Evolutionary conservation across 2,329 filamentous ascomycete genomes (phyloP).

Genomic region (Grosmannia clavigera): DNA sequence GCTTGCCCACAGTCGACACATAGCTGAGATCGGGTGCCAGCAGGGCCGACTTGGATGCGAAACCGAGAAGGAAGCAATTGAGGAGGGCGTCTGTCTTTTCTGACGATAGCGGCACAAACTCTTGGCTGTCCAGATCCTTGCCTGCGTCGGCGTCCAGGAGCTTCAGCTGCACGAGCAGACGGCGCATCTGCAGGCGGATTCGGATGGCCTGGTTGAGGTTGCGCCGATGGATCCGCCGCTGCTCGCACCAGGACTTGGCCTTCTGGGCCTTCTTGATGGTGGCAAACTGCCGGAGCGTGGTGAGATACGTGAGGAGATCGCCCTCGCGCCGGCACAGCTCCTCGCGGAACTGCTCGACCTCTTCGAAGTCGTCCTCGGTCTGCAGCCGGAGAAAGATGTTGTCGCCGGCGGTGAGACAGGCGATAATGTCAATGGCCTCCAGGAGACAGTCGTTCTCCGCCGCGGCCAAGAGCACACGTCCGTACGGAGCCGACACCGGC

Average conservation of each 20-base stretch:
- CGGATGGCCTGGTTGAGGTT: conserved; percentile 52
- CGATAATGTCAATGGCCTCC: conserved; percentile 75
- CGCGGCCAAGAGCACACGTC: conserved; percentile 71
- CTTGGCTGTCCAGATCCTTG: conserved; percentile 34
- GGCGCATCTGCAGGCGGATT: conserved; percentile 48
- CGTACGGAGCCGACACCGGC: conserved; percentile 70
- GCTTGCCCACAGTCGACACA: conserved; percentile 45
- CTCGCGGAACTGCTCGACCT: conserved; percentile 38
- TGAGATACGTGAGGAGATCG: conserved; percentile 52
- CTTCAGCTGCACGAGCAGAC: conserved; percentile 39
- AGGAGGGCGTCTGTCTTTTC: conserved; percentile 42
- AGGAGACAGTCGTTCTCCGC: conserved; percentile 60
- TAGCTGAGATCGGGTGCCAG: conserved; percentile 49
- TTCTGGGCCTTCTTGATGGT: conserved; percentile 36
- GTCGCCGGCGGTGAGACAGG: conserved; percentile 49
- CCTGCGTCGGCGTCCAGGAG: conserved; percentile 29
- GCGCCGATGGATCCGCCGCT: conserved; percentile 41
- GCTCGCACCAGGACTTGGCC: conserved; percentile 40
- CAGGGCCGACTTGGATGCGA: conserved; percentile 47
- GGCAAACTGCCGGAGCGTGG: conserved; percentile 50
- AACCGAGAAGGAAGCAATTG: conserved; percentile 50
- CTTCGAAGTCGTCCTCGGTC: conserved; percentile 25
- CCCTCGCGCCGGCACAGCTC: conserved; percentile 50
- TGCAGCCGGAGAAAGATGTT: conserved; percentile 50
- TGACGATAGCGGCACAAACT: conserved; percentile 39